Percentiles rank a stretch among this genome's conserved stretches.
phyloP scores from a whole-genome alignment of 805 yeast genomes.

The Yarrowia hollandica region DNA sequence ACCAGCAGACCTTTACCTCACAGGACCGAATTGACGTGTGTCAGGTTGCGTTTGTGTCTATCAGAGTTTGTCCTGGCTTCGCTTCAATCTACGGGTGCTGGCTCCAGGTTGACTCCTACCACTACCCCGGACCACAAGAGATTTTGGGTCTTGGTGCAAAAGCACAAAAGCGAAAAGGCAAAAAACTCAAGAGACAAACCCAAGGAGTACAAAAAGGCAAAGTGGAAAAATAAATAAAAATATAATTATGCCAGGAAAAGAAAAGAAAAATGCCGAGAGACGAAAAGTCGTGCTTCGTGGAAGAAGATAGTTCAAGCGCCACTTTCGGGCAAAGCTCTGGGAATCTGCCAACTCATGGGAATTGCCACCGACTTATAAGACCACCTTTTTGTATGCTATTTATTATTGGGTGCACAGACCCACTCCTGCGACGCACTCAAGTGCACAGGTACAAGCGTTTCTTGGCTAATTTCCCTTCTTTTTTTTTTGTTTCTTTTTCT shows the following conservation, averaged over 20 bases:
- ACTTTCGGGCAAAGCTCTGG: too few relatives aligned
- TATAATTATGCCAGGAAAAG: too few relatives aligned
- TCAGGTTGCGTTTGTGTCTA: slow-evolving; percentile 6
- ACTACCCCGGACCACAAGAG: slow-evolving; percentile 14
- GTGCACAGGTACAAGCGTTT: slow-evolving; percentile 16
- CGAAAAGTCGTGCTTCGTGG: too few relatives aligned
- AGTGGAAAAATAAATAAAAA: not conserved
- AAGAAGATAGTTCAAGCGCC: not conserved
- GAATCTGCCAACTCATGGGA: not conserved
- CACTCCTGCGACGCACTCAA: too few relatives aligned
- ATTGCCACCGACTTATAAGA: not conserved
- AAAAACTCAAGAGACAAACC: too few relatives aligned
- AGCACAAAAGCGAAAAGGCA: slow-evolving; percentile 1
- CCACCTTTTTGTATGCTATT: too few relatives aligned
- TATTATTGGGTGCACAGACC: too few relatives aligned
- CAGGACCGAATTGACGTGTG: slow-evolving; percentile 12
- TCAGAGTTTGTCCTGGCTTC: slow-evolving; percentile 3
- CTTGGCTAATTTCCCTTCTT: slow-evolving; percentile 17
- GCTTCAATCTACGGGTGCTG: not conserved
- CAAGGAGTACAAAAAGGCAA: too few relatives aligned
- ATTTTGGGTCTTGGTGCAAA: not conserved
- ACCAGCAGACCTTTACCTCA: slow-evolving; percentile 2
- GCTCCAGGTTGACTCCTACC: not conserved
- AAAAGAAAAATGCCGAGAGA: too few relatives aligned
- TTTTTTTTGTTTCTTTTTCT: too few relatives aligned